Evolutionary conservation across 129 eudicot genomes (phyloP), one percentile per base, ranked within the genome.

Genomic region (Centrapalus pauciflorus): DNA sequence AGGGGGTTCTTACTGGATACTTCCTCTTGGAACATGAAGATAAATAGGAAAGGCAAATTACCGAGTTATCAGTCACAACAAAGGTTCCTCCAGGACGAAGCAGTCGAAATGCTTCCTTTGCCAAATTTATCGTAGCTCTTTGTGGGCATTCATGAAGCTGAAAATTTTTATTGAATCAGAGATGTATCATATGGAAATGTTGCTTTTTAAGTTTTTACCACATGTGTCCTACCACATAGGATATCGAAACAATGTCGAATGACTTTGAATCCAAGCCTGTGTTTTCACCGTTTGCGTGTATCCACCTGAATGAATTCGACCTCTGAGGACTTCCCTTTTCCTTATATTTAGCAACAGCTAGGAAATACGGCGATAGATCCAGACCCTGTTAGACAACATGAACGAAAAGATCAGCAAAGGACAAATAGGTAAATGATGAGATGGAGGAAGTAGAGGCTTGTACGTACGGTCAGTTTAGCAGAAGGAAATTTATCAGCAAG

Each of bases 31-130:
- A 43, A 14, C 23, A n/a, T 28, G 10, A 38, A 64, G 13, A 38
- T 8, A 33, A 7, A 61, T 9, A 32, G 26, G 56, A 58, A 34
- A 25, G 21, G 64, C 11, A 6, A 62, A 30, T 64, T 85, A 94
- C 99, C 85, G 99, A 94, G 58, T 84, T 94, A 78, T 94, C 99
- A 7, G 95, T 94, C 35, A 84, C 45, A 30, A 84, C 99, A 74
- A 94, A 49, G 29, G 99, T 94, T 67, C 99, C 99, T 65, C 99
- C 99, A 33, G 99, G 96, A 33, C 95, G 85, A 49, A 94, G 97
- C 76, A 94, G 83, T 73, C 97, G 80, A 71, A 86, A 89, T 27
- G 95, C 86, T 81, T 94, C 99, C 76, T 78, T 86, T 51, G 78
- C 88, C 71, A 94, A 71, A 74, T 94, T 89, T 58, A 65, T 64